Percentiles rank a stretch among this genome's conserved stretches.
phyloP scores from a whole-genome alignment of 371 early-diverging fungal genomes.

The Rhizopus delemar region DNA sequence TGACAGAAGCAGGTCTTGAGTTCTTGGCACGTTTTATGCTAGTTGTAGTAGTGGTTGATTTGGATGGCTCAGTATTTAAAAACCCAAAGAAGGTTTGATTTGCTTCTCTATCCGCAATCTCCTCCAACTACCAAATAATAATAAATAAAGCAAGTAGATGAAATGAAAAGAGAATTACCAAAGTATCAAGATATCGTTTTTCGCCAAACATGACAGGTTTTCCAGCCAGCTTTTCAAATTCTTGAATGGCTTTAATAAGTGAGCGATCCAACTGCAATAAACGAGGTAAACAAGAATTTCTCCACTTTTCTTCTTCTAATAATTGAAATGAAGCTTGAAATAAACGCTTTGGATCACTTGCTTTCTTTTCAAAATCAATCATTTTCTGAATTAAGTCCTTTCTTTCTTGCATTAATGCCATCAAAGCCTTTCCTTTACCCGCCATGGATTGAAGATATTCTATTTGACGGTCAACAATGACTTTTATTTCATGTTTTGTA shows the following conservation, averaged over 20 bases:
- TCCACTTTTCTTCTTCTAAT: constrained; percentile 84
- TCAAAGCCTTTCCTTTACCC: constrained; percentile 42
- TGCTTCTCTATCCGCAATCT: constrained; percentile 67
- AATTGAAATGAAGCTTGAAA: constrained; percentile 83
- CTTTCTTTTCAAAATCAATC: constrained; percentile 85
- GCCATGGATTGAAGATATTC: constrained; percentile 46
- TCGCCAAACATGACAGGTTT: constrained; percentile 60
- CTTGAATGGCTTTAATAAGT: constrained; percentile 58
- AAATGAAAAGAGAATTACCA: constrained; percentile 24
- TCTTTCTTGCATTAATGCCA: constrained; percentile 57
- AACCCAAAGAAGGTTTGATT: constrained; percentile 75
- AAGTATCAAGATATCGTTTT: constrained; percentile 50
- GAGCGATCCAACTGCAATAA: constrained; percentile 74
- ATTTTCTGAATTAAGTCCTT: constrained; percentile 67
- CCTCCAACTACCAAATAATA: constrained; percentile 42
- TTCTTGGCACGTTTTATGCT: constrained; percentile 11
- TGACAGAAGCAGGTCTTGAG: constrained; percentile 21
- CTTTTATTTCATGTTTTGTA: constrained; percentile 22
- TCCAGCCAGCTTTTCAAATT: constrained; percentile 53
- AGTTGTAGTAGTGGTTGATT: constrained; percentile 5
- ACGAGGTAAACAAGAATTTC: constrained; percentile 82
- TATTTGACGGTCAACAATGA: constrained; percentile 40
- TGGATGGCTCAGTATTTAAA: constrained; percentile 41
- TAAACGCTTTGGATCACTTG: constrained; percentile 83
- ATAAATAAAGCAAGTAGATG: background rate